Evolutionary conservation across 2,329 filamentous ascomycete species (phyloP).

Genomic region (Fusarium anguioides): DNA sequence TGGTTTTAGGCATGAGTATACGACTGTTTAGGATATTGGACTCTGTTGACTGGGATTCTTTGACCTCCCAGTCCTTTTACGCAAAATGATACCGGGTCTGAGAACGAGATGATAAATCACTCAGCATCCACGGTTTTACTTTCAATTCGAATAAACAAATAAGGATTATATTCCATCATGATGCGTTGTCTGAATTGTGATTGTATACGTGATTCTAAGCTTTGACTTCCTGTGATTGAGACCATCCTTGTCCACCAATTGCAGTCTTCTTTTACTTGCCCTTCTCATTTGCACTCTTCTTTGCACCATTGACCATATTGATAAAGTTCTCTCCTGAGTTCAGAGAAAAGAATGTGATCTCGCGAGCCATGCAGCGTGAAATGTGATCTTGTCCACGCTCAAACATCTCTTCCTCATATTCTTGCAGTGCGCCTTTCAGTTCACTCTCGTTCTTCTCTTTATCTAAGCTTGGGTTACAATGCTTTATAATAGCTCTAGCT

Average conservation of each 20-base stretch:
- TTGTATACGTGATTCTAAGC: background rate
- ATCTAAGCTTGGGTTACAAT: fast-evolving
- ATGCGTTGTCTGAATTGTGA: background rate
- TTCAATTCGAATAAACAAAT: constrained; percentile 22
- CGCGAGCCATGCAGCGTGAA: background rate
- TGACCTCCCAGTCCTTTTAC: background rate
- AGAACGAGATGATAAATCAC: constrained; percentile 37
- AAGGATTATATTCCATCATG: constrained; percentile 10
- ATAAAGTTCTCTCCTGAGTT: background rate
- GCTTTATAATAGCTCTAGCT: constrained; percentile 45
- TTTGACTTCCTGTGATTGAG: too few relatives aligned
- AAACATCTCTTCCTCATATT: constrained; percentile 7
- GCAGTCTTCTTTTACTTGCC: too few relatives aligned
- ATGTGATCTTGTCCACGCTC: constrained; percentile 2
- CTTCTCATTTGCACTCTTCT: background rate
- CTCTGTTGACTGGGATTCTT: background rate
- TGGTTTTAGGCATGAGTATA: constrained; percentile 2
- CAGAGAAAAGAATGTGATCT: background rate
- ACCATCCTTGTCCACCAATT: too few relatives aligned
- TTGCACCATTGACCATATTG: background rate
- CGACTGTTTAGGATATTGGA: background rate
- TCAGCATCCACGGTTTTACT: constrained; percentile 32
- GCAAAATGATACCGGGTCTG: constrained; percentile 30
- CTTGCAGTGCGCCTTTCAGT: background rate
- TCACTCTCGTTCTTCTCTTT: fast-evolving